Evolutionary conservation across 768 basidiomycete species (phyloP), one percentile per base, ranked within the genome.

Genomic region (Pleurotus pulmonarius): DNA sequence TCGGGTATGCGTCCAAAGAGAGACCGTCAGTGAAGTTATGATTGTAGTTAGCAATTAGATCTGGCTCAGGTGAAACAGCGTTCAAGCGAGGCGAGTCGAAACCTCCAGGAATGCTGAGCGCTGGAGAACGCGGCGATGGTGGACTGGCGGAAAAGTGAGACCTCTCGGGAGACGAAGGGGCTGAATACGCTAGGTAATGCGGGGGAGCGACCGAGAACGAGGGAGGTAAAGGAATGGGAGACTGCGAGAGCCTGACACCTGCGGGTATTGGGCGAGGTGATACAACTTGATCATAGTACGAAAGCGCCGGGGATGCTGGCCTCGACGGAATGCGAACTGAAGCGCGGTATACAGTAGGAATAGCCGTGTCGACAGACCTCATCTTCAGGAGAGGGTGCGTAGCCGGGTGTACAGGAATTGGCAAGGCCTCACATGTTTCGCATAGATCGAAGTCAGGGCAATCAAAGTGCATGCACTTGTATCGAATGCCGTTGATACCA

Each of bases 371-470:
- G 1, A 74, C 59, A 0, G 73, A 74, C 64, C 75, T 85, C 70
- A 94, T 74, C 81, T 93, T 94, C 64, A 93, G 66, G 65, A 95
- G 58, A 0, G 86, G 82, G 64, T 95, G 93, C 29, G 70, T 81
- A 11, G 67, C 57, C 0, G 90, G 89, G 66, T 95, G 92, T 11
- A 89, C 74, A 4, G 84, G 71, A 58, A 93, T 88, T 0, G 92
- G 92, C 56, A 83, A 77, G 4, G 90, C 85, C 70, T 94, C 92
- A 70, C 93, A 95, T 52, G 69, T 69, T 56, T 78, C 75, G 70
- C 92, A 95, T 15, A 94, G 76, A 64, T 95, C 93, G 61, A 85
- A 93, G 67, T 94, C 89, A 0, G 80, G 77, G 70, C 93, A 95
- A 3, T 74, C 71, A 12, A 83, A 76, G 64, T 92, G 85, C 82